Evolutionary conservation across 23 red algal species (phyloP).

Genomic region (Gracilaria domingensis): DNA sequence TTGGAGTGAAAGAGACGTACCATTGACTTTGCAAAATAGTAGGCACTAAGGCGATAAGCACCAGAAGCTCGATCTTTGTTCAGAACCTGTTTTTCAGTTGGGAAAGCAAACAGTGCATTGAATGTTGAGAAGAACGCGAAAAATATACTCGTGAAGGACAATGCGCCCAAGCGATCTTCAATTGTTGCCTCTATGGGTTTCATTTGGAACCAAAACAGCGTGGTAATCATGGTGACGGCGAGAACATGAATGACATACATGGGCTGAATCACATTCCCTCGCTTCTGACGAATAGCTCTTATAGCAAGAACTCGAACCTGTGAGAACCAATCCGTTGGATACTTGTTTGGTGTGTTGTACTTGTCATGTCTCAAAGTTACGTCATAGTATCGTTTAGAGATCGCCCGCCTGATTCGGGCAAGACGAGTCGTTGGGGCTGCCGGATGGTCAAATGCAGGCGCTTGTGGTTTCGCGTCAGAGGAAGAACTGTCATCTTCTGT

Average conservation of each 20-base stretch:
- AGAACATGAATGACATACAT: constrained; percentile 75
- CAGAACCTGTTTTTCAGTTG: constrained; percentile 88
- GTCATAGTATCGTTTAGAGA: constrained; percentile 8
- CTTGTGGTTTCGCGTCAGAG: background rate
- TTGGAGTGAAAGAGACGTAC: constrained; percentile 11
- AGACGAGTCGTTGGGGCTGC: background rate
- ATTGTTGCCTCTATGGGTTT: constrained; percentile 66
- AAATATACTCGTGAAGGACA: constrained; percentile 92
- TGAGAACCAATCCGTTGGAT: constrained; percentile 76
- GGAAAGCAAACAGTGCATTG: constrained; percentile 81
- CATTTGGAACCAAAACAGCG: constrained; percentile 85
- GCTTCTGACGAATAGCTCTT: constrained; percentile 19
- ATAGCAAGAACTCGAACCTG: constrained; percentile 79
- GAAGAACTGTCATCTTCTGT: constrained; percentile 18
- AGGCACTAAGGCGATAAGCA: constrained; percentile 90
- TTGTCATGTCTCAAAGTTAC: constrained; percentile 8
- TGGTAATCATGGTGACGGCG: constrained; percentile 61
- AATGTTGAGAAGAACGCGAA: constrained; percentile 89
- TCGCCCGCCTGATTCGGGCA: constrained; percentile 9
- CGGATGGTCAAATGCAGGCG: background rate
- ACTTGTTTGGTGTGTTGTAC: constrained; percentile 66
- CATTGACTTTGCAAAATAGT: constrained; percentile 91
- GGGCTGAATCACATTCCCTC: constrained; percentile 68
- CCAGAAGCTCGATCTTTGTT: constrained; percentile 93
- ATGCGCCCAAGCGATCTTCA: constrained; percentile 74